These are phyloP conservation scores for Begonia fuchsioides DNA, from an alignment of 306 rosid species.

Conservation along the genomic window DNA sequence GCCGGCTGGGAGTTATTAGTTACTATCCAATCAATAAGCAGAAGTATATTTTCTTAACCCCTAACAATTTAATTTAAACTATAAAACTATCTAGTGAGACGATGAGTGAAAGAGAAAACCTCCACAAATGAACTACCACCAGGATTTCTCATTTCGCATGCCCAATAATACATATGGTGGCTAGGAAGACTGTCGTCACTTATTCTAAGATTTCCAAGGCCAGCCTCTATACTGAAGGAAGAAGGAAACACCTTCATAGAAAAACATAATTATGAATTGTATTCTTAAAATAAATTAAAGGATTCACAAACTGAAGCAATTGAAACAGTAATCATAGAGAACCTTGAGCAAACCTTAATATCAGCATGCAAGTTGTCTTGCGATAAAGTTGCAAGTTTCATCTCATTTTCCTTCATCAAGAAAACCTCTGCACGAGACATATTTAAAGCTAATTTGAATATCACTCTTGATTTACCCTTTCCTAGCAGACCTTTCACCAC, in stretches of 20 bases:
- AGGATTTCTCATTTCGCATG: conserved; percentile 90
- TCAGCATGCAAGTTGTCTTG: conserved; percentile 81
- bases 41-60: too few species aligned
- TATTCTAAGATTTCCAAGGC: conserved; percentile 85
- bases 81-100: neutral
- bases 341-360: conserved; percentile 36
- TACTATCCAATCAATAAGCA: too few species aligned
- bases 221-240: conserved; percentile 85
- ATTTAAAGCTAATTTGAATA: conserved; percentile 60
- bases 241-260: conserved; percentile 66
- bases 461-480: conserved; percentile 72
- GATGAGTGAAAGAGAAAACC: conserved; percentile 32
- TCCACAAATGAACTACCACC: conserved; percentile 97
- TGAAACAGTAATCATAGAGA: neutral
- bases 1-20: too few species aligned
- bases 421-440: conserved; percentile 85
- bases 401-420: conserved; percentile 77
- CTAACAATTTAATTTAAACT: too few species aligned
- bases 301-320: neutral
- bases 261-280: neutral
- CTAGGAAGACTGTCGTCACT: conserved; percentile 85
- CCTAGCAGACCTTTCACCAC: conserved; percentile 84
- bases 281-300: neutral
- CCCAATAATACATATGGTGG: conserved; percentile 84
- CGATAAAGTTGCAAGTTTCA: conserved; percentile 65